These are phyloP conservation scores for Paraphaeosphaeria minitans DNA, from an alignment of 2,329 filamentous ascomycete genomes.

Conservation along the genomic window DNA sequence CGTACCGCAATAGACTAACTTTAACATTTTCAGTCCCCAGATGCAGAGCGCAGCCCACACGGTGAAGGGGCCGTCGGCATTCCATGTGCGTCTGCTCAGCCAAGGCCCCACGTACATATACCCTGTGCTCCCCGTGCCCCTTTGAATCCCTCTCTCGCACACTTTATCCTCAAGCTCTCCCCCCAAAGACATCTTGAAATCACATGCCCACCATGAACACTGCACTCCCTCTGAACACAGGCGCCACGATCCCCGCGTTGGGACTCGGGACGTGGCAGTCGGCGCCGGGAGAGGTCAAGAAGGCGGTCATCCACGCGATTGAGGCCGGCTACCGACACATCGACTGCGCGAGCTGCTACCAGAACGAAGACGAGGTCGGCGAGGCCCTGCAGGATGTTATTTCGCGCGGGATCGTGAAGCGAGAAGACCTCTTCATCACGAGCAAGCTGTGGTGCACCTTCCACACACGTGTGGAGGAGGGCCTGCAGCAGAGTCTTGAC, in stretches of 20 bases:
- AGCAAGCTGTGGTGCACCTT: slow-evolving; percentile 87
- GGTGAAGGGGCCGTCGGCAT: not conserved
- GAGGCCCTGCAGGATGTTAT: slow-evolving; percentile 76
- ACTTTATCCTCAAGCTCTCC: slow-evolving; percentile 47
- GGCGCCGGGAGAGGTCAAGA: slow-evolving; percentile 53
- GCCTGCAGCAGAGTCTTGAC: slow-evolving; percentile 74
- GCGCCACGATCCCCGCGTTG: slow-evolving; percentile 46
- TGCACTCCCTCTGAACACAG: slow-evolving; percentile 47
- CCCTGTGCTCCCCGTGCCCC: slow-evolving; percentile 15
- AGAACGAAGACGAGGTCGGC: slow-evolving; percentile 83
- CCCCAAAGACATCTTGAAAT: slow-evolving; percentile 43
- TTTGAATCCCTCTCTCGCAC: slow-evolving; percentile 49
- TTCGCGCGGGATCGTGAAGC: slow-evolving; percentile 68
- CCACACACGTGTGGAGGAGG: slow-evolving; percentile 70
- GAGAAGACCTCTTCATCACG: slow-evolving; percentile 81
- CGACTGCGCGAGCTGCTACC: slow-evolving; percentile 77
- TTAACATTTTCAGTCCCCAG: slow-evolving; percentile 6
- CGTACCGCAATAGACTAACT: slow-evolving; percentile 11
- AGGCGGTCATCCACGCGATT: slow-evolving; percentile 54
- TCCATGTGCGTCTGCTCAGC: not conserved
- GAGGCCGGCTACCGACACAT: slow-evolving; percentile 60
- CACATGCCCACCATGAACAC: slow-evolving; percentile 48
- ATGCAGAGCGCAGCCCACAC: slow-evolving; percentile 2
- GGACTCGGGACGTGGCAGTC: slow-evolving; percentile 49
- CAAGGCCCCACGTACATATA: slow-evolving; percentile 33